Base-by-base conservation (phyloP, 2,329 filamentous ascomycete genomes). In the Moelleriella libera region DNA sequence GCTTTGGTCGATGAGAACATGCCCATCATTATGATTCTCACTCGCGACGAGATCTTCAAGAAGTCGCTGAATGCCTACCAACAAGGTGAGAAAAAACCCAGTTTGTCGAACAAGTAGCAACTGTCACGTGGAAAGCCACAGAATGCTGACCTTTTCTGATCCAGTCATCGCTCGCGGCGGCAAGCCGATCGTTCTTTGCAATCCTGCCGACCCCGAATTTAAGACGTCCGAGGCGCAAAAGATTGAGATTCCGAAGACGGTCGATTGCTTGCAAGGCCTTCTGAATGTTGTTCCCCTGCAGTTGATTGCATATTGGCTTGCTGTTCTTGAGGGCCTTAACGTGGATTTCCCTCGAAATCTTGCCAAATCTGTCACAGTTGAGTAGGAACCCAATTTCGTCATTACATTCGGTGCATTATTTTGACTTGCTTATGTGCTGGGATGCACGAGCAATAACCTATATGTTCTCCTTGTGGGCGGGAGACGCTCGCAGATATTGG, bases 51-150 rank as follows among this genome's bases (percentile, higher is more conserved):
- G 58, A 83, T 98, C 62, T 98, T 98, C 73, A 85, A 85, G 66
- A 98, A 98, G 75, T 97, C 92, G n/a, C 76, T 98, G 61, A 98
- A 98, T 68, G 92, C 92, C 60, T 98, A 97, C 69, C 92, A 98
- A 72, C 92, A 98, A 76, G 82, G 83, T 86, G 73, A 64, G 76
- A 65, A 44, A 44, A 40, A 28, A 30, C 30, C 11, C 8, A 29
- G 21, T 21, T 21, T 21, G 21, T 21, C 3, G 21, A 21, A 21
- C 21, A 21, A 21, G 21, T 21, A 21, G 21, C 21, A 21, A 21
- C 21, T 3, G 21, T 21, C 21, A 21, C 21, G 21, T 21, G 21
- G 3, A 3, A 21, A 21, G 21, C 3, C 21, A 21, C 21, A 54
- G 60, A 51, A 30, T 42, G 8, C 30, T 45, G 6, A 29, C 8